A percentile compares a stretch with the other conserved stretches of the same genome.
phyloP scores from a whole-genome alignment of 228 moss, liverwort and hornwort genomes.

The Sphagnum fallax region DNA sequence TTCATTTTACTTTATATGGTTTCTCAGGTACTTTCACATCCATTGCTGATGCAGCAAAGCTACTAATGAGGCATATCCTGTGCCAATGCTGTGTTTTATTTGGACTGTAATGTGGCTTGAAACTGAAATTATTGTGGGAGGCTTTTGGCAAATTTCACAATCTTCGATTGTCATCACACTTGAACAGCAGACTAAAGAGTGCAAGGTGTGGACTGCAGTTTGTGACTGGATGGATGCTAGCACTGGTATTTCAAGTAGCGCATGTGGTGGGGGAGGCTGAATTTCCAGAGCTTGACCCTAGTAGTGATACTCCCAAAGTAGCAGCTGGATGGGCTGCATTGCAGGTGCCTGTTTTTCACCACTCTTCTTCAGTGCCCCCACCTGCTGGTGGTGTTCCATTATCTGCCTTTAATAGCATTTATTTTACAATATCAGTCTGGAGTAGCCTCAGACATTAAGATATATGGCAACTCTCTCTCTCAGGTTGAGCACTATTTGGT shows the following conservation, averaged over 20 bases:
- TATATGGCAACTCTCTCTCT: not conserved
- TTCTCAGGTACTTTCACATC: conserved; percentile 45
- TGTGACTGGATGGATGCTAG: conserved; percentile 85
- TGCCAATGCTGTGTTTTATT: too few relatives aligned
- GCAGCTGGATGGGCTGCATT: conserved; percentile 88
- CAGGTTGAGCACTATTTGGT: not conserved
- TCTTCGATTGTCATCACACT: too few relatives aligned
- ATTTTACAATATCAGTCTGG: not conserved
- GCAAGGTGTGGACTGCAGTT: conserved; percentile 34
- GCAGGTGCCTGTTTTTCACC: conserved; percentile 45
- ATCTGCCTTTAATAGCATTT: not conserved
- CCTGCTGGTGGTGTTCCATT: not conserved
- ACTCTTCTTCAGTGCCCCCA: not conserved
- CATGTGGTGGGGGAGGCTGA: conserved; percentile 93
- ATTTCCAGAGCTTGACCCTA: conserved; percentile 66
- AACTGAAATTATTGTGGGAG: too few relatives aligned
- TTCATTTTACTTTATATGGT: conserved; percentile 70
- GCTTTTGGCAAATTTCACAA: too few relatives aligned
- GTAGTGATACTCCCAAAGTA: conserved; percentile 58
- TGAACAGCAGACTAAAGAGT: too few relatives aligned
- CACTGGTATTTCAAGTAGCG: conserved; percentile 95
- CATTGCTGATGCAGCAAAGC: too few relatives aligned
- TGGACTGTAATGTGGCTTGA: too few relatives aligned
- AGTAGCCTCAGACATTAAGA: too few relatives aligned
- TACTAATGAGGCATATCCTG: not conserved